Percentiles rank a stretch among this genome's conserved stretches.
These are phyloP conservation scores for Colletotrichum coccodes DNA, from an alignment of 2,329 filamentous ascomycete genomes.

Conservation along the genomic window DNA sequence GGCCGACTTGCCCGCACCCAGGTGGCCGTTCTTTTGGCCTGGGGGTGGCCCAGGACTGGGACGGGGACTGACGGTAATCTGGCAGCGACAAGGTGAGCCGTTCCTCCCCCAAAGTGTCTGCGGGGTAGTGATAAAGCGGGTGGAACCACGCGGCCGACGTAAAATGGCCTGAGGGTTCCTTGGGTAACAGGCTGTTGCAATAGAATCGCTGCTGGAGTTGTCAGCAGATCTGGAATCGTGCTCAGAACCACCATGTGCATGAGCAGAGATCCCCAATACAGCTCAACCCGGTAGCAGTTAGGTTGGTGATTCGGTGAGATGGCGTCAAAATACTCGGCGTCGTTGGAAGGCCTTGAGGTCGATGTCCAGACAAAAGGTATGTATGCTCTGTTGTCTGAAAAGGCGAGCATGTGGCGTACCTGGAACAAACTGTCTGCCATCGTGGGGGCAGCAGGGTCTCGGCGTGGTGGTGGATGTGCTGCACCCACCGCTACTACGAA, in stretches of 20 bases:
- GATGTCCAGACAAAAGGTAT: background rate
- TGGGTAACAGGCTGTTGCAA: background rate
- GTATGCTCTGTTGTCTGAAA: background rate
- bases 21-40: constrained; percentile 1
- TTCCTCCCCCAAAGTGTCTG: constrained; percentile 14
- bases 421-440: background rate
- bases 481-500: constrained; percentile 17
- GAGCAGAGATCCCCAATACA: background rate
- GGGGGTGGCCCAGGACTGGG: constrained; percentile 13
- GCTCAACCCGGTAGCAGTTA: background rate
- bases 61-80: constrained; percentile 31
- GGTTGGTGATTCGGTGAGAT: background rate
- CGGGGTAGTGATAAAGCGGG: constrained; percentile 22
- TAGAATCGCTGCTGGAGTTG: background rate
- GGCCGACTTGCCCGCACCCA: constrained; percentile 1
- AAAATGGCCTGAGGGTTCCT: constrained; percentile 8
- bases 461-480: background rate
- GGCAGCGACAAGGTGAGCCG: constrained; percentile 27
- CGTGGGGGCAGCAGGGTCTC: background rate
- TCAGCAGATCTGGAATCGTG: background rate
- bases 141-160: constrained; percentile 18
- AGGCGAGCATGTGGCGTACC: background rate
- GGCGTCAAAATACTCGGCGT: background rate
- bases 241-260: background rate
- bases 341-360: background rate